These are phyloP conservation scores for Diaporthe batatas DNA, from an alignment of 2,329 filamentous ascomycete genomes.

Conservation along the genomic window DNA sequence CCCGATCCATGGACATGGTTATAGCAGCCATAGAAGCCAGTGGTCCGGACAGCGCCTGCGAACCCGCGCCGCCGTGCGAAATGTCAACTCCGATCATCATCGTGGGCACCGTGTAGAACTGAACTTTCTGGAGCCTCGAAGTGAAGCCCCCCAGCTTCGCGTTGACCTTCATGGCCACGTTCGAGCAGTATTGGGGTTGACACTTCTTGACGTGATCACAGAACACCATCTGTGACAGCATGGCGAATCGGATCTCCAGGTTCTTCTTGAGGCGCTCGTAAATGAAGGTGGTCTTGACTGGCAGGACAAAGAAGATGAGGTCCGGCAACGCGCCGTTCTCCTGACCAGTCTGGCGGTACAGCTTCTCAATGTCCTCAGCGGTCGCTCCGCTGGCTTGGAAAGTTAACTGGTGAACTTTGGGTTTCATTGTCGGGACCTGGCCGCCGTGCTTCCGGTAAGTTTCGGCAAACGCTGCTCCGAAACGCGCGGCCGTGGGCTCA, in stretches of 20 bases:
- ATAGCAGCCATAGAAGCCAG: slow-evolving; percentile 85
- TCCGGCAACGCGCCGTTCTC: slow-evolving; percentile 72
- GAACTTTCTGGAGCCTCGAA: slow-evolving; percentile 57
- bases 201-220: slow-evolving; percentile 75
- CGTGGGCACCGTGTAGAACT: slow-evolving; percentile 68
- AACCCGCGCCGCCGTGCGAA: slow-evolving; percentile 82
- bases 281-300: slow-evolving; percentile 75
- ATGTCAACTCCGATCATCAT: slow-evolving; percentile 94
- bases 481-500: slow-evolving; percentile 69
- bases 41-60: slow-evolving; percentile 54
- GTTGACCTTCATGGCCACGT: slow-evolving; percentile 97
- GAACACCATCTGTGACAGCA: slow-evolving; percentile 87
- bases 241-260: slow-evolving; percentile 86
- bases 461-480: slow-evolving; percentile 61
- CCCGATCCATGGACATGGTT: slow-evolving; percentile 81
- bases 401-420: slow-evolving; percentile 50
- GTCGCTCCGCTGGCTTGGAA: slow-evolving; percentile 53
- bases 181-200: slow-evolving; percentile 88
- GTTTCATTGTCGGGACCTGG: slow-evolving; percentile 50
- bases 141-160: slow-evolving; percentile 92
- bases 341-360: slow-evolving; percentile 69
- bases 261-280: slow-evolving; percentile 93
- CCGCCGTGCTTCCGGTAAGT: slow-evolving; percentile 66
- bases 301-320: slow-evolving; percentile 84
- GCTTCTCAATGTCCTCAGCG: slow-evolving; percentile 66